Base-by-base conservation (phyloP, 441 rosid species). In the Theobroma grandiflorum region DNA sequence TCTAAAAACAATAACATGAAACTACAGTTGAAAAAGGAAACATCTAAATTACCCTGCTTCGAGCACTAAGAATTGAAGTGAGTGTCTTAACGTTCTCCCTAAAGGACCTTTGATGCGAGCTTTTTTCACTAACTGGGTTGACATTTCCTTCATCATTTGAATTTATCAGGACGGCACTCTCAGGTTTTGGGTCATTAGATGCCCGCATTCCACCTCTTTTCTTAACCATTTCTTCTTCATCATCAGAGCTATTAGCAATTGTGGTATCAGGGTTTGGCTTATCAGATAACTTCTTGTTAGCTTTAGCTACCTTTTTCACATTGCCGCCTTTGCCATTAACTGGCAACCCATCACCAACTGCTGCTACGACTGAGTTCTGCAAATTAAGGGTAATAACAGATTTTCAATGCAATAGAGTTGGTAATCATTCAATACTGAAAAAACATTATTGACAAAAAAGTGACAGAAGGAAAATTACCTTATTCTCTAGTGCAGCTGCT, bases 21-120 rank as follows among this genome's bases (percentile, higher is more conserved):
- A 52, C 20, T 3, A 4, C n/a, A 52, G 20, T 52, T 52, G n/a
- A 16, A 52, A 52, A 52, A 52, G 16, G 0, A 4, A 16, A 59
- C 15, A 8, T 20, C 12, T 59, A 22, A 59, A 59, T 37, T 18
- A 85, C 92, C 87, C 86, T 86, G 90, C 90, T 88, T 75, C 89
- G 70, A 69, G 89, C 90, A 14, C 79, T 84, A 64, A 88, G 84
- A 35, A 85, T 83, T 10, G 90, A 78, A 35, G 86, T 68, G 86
- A 35, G 86, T 68, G 86, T 84, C 79, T 82, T 82, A 15, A 66
- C 53, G 43, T 58, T 68, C 66, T 72, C 82, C 76, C 73, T 81
- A 18, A 70, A 76, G 31, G 79, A 58, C 62, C 68, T 35, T 49
- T 74, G 80, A 14, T 14, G 4, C 14, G 20, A 14, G 58, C 58